Percentiles rank a stretch among this genome's conserved stretches.
phyloP scores from a whole-genome alignment of 805 yeast genomes.

The Yarrowia hollandica region DNA sequence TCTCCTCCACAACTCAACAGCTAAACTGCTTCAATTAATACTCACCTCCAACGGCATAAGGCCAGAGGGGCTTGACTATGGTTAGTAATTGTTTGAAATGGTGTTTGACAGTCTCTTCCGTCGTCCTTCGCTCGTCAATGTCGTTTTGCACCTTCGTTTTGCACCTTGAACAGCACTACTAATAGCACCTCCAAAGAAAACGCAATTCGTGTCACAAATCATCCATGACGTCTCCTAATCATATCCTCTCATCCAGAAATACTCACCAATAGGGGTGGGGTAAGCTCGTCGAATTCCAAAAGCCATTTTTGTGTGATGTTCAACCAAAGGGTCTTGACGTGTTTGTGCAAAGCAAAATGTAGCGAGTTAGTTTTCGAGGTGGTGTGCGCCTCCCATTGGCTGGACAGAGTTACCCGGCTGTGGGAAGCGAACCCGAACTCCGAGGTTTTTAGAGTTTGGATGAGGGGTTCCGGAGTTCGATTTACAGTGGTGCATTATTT shows the following conservation, averaged over 20 bases:
- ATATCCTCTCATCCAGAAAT: background rate
- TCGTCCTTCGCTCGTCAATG: too few species aligned
- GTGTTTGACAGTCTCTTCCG: too few species aligned
- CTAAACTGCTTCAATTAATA: slow-evolving; percentile 35
- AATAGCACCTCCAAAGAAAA: background rate
- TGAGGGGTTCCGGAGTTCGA: background rate
- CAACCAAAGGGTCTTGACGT: slow-evolving; percentile 28
- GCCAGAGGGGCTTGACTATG: slow-evolving; percentile 75
- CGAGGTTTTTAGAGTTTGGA: background rate
- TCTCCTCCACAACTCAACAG: too few species aligned
- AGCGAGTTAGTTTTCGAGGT: slow-evolving; percentile 19
- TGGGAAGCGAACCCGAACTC: background rate
- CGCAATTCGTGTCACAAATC: too few species aligned
- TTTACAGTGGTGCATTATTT: too few species aligned
- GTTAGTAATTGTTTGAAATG: slow-evolving; percentile 16
- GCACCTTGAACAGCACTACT: background rate
- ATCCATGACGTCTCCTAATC: background rate
- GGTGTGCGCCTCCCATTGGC: slow-evolving; percentile 28
- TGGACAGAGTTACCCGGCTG: slow-evolving; percentile 27
- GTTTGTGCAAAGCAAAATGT: slow-evolving; percentile 26
- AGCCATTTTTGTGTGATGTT: slow-evolving; percentile 29
- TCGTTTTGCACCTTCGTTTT: too few species aligned
- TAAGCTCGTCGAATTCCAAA: slow-evolving; percentile 32
- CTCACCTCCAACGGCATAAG: slow-evolving; percentile 81
- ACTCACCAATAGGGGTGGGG: slow-evolving; percentile 40